Percentiles rank a stretch among this genome's conserved stretches.
phyloP scores from a whole-genome alignment of 2,329 filamentous ascomycete species.

The Microdochium bolleyi region DNA sequence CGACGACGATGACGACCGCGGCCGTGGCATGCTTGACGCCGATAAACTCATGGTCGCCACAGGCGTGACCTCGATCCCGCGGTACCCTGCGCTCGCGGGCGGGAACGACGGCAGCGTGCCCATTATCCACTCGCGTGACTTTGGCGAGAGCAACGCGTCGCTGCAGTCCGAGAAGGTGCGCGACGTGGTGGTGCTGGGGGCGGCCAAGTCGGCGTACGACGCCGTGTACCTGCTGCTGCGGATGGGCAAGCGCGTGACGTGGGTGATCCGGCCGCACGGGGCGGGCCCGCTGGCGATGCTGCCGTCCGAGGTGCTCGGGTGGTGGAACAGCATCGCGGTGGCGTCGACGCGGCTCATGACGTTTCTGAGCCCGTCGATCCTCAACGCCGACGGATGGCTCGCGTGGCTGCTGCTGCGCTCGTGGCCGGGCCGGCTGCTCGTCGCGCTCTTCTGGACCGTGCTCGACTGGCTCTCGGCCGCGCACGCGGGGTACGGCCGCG shows the following conservation, averaged over 20 bases:
- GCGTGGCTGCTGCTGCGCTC: conserved; percentile 10
- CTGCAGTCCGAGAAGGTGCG: conserved; percentile 5
- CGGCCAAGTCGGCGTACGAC: conserved; percentile 18
- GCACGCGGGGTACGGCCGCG: conserved; percentile 11
- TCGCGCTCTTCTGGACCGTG: conserved; percentile 12
- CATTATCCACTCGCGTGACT: conserved; percentile 13
- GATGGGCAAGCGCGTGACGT: conserved; percentile 14
- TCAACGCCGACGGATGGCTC: conserved; percentile 9
- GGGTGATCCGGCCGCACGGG: conserved; percentile 16
- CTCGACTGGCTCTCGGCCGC: conserved; percentile 10
- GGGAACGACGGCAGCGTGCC: conserved; percentile 7
- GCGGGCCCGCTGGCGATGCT: conserved; percentile 11
- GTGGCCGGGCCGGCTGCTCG: conserved; percentile 7
- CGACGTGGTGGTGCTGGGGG: conserved; percentile 13
- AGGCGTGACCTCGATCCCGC: conserved; percentile 18
- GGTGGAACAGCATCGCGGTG: conserved; percentile 12
- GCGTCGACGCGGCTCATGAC: conserved; percentile 13
- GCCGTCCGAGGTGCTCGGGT: conserved; percentile 10
- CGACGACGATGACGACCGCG: too few relatives aligned
- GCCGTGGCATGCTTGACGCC: conserved; percentile 2
- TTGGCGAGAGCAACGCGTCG: conserved; percentile 9
- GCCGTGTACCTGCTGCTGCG: conserved; percentile 14
- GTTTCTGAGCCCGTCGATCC: conserved; percentile 12
- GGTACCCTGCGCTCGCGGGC: conserved; percentile 10
- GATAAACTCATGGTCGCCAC: conserved; percentile 22